These are phyloP conservation scores for Colletotrichum sp. DNA, from an alignment of 2,329 filamentous ascomycete genomes.

Conservation along the genomic window DNA sequence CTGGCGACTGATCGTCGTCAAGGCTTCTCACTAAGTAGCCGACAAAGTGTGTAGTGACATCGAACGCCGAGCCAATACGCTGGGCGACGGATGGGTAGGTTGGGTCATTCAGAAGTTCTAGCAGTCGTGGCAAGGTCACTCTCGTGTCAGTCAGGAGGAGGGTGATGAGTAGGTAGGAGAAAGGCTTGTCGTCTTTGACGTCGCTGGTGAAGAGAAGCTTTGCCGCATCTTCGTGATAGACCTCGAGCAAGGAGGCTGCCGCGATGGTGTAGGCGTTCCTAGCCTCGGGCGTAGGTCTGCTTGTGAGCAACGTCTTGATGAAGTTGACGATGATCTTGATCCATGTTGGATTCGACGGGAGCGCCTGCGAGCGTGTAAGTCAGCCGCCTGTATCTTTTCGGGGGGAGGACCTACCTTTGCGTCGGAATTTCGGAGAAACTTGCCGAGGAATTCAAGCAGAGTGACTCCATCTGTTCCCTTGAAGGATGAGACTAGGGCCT, in stretches of 20 bases:
- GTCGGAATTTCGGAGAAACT: conserved; percentile 54
- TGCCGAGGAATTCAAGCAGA: conserved; percentile 61
- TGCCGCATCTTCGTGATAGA: conserved; percentile 53
- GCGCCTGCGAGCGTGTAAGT: conserved; percentile 39
- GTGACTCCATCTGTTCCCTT: conserved; percentile 65
- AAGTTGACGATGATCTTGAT: conserved; percentile 49
- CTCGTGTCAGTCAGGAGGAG: conserved; percentile 71
- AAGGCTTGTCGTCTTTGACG: conserved; percentile 51
- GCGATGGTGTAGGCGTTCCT: conserved; percentile 65
- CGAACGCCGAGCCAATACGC: conserved; percentile 65
- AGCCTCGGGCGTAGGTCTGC: conserved; percentile 58
- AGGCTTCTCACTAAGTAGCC: conserved; percentile 60
- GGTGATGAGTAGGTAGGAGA: conserved; percentile 67
- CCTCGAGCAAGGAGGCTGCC: conserved; percentile 60
- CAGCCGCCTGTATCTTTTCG: conserved; percentile 4
- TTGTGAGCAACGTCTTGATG: conserved; percentile 59
- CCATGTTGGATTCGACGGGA: conserved; percentile 60
- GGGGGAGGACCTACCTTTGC: conserved; percentile 45
- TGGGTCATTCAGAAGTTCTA: conserved; percentile 61
- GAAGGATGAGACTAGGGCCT: conserved; percentile 56
- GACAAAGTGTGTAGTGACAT: conserved; percentile 66
- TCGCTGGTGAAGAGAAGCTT: conserved; percentile 57
- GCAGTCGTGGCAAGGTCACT: conserved; percentile 64
- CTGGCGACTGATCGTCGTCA: conserved; percentile 47
- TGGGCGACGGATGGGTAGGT: conserved; percentile 55